Conservation (phyloP, 495 filamentous ascomycete species). For the Tuber umbilicatum region DNA sequence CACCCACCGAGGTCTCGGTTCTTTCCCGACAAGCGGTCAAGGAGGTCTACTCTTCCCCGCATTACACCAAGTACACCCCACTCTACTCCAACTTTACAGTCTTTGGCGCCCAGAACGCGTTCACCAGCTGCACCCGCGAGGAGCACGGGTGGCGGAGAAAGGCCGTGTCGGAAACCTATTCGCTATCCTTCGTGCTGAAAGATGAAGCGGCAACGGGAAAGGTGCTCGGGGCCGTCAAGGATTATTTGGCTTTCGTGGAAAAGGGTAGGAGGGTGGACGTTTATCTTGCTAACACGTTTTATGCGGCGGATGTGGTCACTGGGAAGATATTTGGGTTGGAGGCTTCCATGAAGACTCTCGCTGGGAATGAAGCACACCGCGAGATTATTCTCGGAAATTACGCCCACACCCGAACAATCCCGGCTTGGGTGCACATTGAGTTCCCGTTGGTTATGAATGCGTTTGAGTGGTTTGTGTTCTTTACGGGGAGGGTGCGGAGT, state of each 20-base stretch:
- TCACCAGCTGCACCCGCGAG: constrained; percentile 8
- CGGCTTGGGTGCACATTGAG: constrained; percentile 1
- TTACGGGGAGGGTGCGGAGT: not conserved
- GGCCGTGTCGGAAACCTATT: constrained; percentile 13
- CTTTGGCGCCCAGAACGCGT: constrained; percentile 16
- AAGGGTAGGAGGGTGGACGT: constrained; percentile 11
- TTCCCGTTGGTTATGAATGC: constrained; percentile 9
- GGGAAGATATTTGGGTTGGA: constrained; percentile 17
- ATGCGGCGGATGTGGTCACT: constrained; percentile 14
- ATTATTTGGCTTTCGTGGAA: constrained; percentile 15
- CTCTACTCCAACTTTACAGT: constrained; percentile 16
- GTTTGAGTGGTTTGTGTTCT: not conserved
- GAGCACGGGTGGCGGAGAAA: constrained; percentile 23
- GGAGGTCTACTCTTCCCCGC: constrained; percentile 17
- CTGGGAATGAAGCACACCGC: constrained; percentile 11
- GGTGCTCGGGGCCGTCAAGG: constrained; percentile 7
- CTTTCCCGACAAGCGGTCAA: constrained; percentile 13
- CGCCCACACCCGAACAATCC: constrained; percentile 2
- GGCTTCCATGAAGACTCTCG: constrained; percentile 9
- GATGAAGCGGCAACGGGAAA: constrained; percentile 16
- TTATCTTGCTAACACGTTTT: constrained; percentile 17
- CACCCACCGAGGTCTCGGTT: constrained; percentile 16
- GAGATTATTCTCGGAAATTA: constrained; percentile 9
- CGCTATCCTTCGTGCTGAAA: constrained; percentile 12
- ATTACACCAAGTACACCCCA: constrained; percentile 10